These are phyloP conservation scores for Nicotiana paniculata DNA, from an alignment of 257 asterid genomes.

Conservation along the genomic window DNA sequence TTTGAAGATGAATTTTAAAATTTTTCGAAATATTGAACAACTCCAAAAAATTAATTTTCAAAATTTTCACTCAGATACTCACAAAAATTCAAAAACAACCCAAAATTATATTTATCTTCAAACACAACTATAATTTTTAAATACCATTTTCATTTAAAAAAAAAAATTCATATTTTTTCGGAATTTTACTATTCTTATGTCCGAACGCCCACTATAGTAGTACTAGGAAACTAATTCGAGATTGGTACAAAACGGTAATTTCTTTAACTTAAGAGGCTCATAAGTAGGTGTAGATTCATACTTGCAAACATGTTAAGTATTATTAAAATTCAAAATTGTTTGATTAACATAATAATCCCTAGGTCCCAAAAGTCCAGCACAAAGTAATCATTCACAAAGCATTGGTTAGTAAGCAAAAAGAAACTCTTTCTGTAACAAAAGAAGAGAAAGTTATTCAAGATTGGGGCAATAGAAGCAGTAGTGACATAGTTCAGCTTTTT, in stretches of 20 bases:
- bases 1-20: too few species aligned
- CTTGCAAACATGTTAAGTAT: neutral
- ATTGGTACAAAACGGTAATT: neutral
- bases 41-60: too few species aligned
- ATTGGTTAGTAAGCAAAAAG: constrained; percentile 2
- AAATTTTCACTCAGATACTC: too few species aligned
- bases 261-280: neutral
- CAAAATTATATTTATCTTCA: too few species aligned
- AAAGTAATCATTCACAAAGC: constrained; percentile 4
- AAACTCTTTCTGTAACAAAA: neutral
- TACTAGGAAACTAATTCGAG: neutral
- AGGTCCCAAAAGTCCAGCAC: neutral
- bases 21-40: too few species aligned
- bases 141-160: too few species aligned
- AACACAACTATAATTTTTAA: too few species aligned
- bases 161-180: too few species aligned
- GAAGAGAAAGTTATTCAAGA: constrained; percentile 2
- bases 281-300: neutral
- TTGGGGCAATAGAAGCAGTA: neutral
- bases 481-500: neutral
- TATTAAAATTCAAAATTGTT: neutral
- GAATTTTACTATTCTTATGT: too few species aligned
- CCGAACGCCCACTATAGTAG: too few species aligned
- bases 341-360: neutral
- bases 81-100: too few species aligned